Base-by-base conservation (phyloP, 768 basidiomycete genomes). In the Leccinellum rugosiceps region DNA sequence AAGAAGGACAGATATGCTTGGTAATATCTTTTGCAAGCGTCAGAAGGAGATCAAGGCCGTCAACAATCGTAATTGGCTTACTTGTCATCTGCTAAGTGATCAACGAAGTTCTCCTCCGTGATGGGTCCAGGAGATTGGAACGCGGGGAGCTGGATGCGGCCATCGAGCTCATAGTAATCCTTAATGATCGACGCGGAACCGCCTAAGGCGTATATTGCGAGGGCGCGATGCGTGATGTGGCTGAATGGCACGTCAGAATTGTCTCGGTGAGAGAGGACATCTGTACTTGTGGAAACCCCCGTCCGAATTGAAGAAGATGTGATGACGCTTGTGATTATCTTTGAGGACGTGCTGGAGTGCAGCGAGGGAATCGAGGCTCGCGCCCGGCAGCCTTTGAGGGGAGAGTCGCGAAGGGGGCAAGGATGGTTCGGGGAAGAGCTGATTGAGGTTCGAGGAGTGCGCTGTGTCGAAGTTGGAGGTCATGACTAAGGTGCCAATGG, bases 231-330 rank as follows among this genome's bases (percentile, higher is more conserved):
- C 3, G 72, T 56, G 30, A 65, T 55, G 26, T 73, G 72, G 23
- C 72, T 73, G 13, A 6, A 34, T 11, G 13, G 25, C n/a, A 2
- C 3, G 28, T 52, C 28, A 26, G 9, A 2, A 1, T 48, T n/a
- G 35, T 14, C 11, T 10, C 4, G 14, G 17, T 11, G 21, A 31
- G 21, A 31, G 21, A 51, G 19, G 8, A 14, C 1, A 10, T 15
- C 67, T 77, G 13, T 58, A 83, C 83, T 84, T 84, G 72, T 84
- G 83, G 56, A 80, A 79, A 0, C 72, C 60, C 30, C 46, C 57
- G 19, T 79, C 63, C n/a, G n/a, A n/a, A 52, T 83, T 78, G 64
- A 78, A 76, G 66, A 79, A 85, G 11, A 78, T 73, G 53, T 85
- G 82, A 65, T 74, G 72, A 48, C 70, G 75, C 28, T 69, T 66